Evolutionary conservation across 1,284 basidiomycete species (phyloP).

Genomic region (Termitomyces sp.): DNA sequence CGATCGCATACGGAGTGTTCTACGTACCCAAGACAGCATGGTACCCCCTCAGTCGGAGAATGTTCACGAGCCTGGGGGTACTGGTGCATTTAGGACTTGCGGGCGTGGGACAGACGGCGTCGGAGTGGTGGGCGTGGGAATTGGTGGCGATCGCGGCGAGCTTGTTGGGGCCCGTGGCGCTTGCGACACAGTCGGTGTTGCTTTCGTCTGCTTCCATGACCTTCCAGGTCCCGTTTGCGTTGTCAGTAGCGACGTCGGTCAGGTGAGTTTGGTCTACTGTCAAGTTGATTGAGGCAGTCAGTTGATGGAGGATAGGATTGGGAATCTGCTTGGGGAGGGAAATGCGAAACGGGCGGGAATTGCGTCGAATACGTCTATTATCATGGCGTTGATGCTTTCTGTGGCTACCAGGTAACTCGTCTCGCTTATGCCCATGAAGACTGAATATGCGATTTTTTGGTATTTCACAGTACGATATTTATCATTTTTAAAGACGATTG

Average conservation of each 20-base stretch:
- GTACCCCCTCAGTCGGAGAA: conserved; percentile 68
- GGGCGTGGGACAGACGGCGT: conserved; percentile 60
- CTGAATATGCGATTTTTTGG: not conserved
- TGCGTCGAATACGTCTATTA: conserved; percentile 55
- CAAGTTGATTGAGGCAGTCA: not conserved
- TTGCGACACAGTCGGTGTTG: conserved; percentile 73
- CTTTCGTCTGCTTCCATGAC: conserved; percentile 72
- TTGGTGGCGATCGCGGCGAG: conserved; percentile 59
- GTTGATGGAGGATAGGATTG: conserved; percentile 45
- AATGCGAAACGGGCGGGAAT: conserved; percentile 64
- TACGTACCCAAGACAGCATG: conserved; percentile 79
- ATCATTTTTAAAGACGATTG: conserved; percentile 68
- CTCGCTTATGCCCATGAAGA: not conserved
- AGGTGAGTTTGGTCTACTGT: conserved; percentile 37
- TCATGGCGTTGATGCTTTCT: conserved; percentile 57
- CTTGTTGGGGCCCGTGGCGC: conserved; percentile 48
- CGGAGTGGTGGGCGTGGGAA: conserved; percentile 95
- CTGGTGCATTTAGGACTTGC: conserved; percentile 73
- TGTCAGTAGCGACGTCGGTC: conserved; percentile 80
- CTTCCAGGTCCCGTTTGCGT: conserved; percentile 81
- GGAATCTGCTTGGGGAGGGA: conserved; percentile 76
- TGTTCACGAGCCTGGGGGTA: conserved; percentile 70
- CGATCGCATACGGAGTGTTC: conserved; percentile 69
- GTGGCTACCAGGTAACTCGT: conserved; percentile 51
- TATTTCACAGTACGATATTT: conserved; percentile 52